phyloP scores from a whole-genome alignment of 306 rosid species.

The Quercus glauca region DNA sequence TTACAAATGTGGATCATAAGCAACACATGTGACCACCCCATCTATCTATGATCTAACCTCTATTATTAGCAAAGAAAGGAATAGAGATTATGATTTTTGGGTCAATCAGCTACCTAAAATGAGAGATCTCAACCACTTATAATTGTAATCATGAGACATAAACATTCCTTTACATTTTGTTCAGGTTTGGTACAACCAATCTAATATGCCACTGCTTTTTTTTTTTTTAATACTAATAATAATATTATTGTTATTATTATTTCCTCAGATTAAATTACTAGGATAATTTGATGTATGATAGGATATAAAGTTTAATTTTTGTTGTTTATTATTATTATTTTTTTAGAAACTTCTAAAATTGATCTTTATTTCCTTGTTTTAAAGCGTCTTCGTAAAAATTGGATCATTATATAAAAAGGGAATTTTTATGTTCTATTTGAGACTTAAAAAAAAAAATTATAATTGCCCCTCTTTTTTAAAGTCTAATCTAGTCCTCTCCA shows the following conservation, averaged over 20 bases:
- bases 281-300: not conserved
- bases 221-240: not conserved
- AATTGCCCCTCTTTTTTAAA: too few relatives aligned
- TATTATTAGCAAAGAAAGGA: not conserved
- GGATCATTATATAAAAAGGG: too few relatives aligned
- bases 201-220: not conserved
- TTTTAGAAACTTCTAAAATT: too few relatives aligned
- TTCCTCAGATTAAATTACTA: not conserved
- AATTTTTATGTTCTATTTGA: too few relatives aligned
- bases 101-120: conserved; percentile 16
- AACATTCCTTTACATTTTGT: conserved; percentile 30
- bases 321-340: not conserved
- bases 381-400: too few relatives aligned
- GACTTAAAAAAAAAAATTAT: too few relatives aligned
- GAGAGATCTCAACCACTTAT: conserved; percentile 26
- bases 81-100: not conserved
- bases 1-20: not conserved
- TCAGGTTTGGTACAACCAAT: conserved; percentile 34
- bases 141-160: conserved; percentile 13
- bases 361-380: too few relatives aligned
- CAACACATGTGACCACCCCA: not conserved
- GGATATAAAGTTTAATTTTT: not conserved
- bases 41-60: not conserved
- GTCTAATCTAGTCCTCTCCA: too few relatives aligned
- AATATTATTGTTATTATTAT: too few relatives aligned